phyloP scores from a whole-genome alignment of 495 filamentous ascomycete species.

The Penicillium nucicola region DNA sequence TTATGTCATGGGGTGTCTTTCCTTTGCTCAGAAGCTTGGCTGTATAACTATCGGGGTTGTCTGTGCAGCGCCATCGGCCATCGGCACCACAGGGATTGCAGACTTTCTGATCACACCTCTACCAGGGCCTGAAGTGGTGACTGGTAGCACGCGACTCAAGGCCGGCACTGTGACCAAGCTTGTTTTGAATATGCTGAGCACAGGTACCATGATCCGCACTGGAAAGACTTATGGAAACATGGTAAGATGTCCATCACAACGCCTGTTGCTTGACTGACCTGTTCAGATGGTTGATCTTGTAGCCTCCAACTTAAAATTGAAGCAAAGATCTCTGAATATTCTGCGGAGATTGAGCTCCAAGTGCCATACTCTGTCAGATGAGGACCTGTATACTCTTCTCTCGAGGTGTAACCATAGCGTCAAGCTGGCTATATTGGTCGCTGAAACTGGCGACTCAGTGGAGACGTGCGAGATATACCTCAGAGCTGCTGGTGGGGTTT shows the following conservation, averaged over 20 bases:
- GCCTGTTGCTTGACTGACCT: neutral
- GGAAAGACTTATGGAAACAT: slow-evolving; percentile 43
- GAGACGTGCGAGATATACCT: slow-evolving; percentile 17
- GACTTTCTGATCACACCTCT: slow-evolving; percentile 31
- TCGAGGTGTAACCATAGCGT: slow-evolving; percentile 25
- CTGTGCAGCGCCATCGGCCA: slow-evolving; percentile 30
- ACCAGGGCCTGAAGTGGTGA: slow-evolving; percentile 35
- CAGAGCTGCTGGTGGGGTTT: slow-evolving; percentile 21
- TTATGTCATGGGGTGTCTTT: slow-evolving; percentile 36
- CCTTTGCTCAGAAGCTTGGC: slow-evolving; percentile 28
- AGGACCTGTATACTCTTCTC: slow-evolving; percentile 27
- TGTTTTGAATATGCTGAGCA: slow-evolving; percentile 40
- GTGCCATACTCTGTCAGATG: slow-evolving; percentile 17
- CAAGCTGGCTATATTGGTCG: slow-evolving; percentile 32
- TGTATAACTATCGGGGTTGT: slow-evolving; percentile 34
- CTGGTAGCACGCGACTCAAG: slow-evolving; percentile 40
- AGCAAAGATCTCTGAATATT: slow-evolving; percentile 36
- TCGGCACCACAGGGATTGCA: slow-evolving; percentile 23
- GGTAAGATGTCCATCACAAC: slow-evolving; percentile 14
- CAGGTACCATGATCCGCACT: slow-evolving; percentile 35
- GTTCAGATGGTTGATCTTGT: slow-evolving; percentile 38
- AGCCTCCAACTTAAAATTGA: slow-evolving; percentile 36
- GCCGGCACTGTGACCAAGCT: slow-evolving; percentile 39
- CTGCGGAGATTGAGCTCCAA: slow-evolving; percentile 24
- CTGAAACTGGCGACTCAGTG: slow-evolving; percentile 21